Evolutionary conservation across 352 stramenopile genomes (phyloP).

Genomic region (Globisporangium perplexum): DNA sequence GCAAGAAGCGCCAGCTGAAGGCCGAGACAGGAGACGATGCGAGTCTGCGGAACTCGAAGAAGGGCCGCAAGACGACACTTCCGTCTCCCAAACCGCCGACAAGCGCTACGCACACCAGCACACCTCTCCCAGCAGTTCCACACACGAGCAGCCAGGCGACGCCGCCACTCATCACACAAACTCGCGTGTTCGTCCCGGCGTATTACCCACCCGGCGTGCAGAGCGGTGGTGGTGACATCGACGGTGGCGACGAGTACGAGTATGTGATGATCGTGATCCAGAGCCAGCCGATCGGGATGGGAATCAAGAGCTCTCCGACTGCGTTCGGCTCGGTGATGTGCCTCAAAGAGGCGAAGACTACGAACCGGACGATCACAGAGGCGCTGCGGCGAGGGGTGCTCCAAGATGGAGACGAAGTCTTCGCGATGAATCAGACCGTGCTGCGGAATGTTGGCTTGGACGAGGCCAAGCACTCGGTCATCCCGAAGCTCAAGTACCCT

Average conservation of each 20-base stretch:
- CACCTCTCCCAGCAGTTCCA: not conserved
- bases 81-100: constrained; percentile 10
- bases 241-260: constrained; percentile 29
- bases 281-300: constrained; percentile 49
- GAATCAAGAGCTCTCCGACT: constrained; percentile 17
- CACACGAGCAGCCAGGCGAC: not conserved
- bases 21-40: not conserved
- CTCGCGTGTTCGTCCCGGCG: constrained; percentile 27
- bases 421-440: constrained; percentile 51
- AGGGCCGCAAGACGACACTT: constrained; percentile 32
- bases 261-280: constrained; percentile 61
- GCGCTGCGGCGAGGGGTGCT: constrained; percentile 50
- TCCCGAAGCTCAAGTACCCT: constrained; percentile 27
- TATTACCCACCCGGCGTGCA: constrained; percentile 19
- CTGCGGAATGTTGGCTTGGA: constrained; percentile 23
- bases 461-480: constrained; percentile 25
- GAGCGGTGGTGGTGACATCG: too few relatives aligned
- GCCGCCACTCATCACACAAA: constrained; percentile 7
- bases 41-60: constrained; percentile 10
- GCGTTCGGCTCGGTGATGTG: constrained; percentile 16
- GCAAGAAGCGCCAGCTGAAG: constrained; percentile 8
- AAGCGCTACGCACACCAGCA: not conserved
- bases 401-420: constrained; percentile 53
- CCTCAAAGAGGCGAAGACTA: constrained; percentile 19
- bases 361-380: constrained; percentile 33